Base-by-base conservation (phyloP, 208 protist species). In the Leishmania aethiopica region DNA sequence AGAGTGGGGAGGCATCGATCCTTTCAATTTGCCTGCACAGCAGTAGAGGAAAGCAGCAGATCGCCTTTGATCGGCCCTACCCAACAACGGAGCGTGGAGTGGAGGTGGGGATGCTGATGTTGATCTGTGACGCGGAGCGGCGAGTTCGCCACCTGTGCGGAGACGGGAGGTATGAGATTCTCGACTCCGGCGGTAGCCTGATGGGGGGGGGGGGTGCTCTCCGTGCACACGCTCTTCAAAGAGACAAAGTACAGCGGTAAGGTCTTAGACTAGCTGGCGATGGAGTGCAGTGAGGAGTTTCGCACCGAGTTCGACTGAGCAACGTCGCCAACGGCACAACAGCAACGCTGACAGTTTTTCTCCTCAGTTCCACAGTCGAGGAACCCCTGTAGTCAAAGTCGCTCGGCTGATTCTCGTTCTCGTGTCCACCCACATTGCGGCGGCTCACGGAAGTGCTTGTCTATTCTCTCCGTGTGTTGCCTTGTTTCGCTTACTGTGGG, bases 211-310 rank as follows among this genome's bases (percentile, higher is more conserved):
- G 89, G 87, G 3, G 83, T 85, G 25, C 84, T 94, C 6, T 90
- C 81, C 25, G 75, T 94, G 51, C 75, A 89, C 81, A 91, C 89
- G 40, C 81, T 93, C 28, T 93, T 94, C 57, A 81, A 93, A 75
- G 69, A 94, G 69, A 78, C 81, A 45, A 55, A 37, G 25, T 94
- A 92, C 70, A 25, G 25, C 13, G 84, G 81, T 5, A 78, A 13
- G 3, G 85, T 51, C 3, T 78, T 93, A 55, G 90, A 95, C 57
- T 87, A 87, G 81, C 77, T 95, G 51, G 83, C 70, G 51, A 90
- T 88, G 71, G 76, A 88, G 57, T 83, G 82, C 75, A 70, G 75
- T 28, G 78, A 89, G 35, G 75, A 75, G 57, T 83, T 67, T 37
- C 40, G 67, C 60, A 76, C 83, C 25, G 75, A 83, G 60, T 86